Conservation (phyloP, 306 rosid genomes). For the Alnus rubra region DNA sequence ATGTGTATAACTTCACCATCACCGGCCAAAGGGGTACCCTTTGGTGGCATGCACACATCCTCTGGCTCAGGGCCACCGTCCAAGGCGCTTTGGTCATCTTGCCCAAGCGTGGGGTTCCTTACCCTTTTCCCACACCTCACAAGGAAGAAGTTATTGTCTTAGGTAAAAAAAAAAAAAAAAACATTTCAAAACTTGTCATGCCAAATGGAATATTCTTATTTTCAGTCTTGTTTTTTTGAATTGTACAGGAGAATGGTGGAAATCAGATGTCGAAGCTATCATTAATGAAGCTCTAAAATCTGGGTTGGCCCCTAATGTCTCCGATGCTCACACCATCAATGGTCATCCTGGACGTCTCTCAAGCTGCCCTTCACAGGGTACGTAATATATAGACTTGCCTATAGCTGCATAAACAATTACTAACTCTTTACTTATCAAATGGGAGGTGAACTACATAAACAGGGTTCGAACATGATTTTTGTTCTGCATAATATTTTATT, state of each 20-base stretch:
- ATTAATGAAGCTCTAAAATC: slow-evolving; percentile 76
- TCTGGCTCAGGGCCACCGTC: slow-evolving; percentile 85
- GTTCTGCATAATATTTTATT: too few relatives aligned
- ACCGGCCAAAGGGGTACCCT: slow-evolving; percentile 93
- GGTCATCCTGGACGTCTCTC: slow-evolving; percentile 61
- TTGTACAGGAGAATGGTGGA: slow-evolving; percentile 94
- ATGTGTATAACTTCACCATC: slow-evolving; percentile 67
- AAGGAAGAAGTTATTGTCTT: slow-evolving; percentile 59
- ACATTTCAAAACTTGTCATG: not conserved
- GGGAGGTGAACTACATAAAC: too few relatives aligned
- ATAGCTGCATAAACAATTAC: not conserved
- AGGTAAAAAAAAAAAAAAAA: slow-evolving; percentile 28
- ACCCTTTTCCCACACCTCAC: slow-evolving; percentile 79
- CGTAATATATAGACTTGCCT: not conserved
- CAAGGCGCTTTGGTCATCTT: slow-evolving; percentile 80
- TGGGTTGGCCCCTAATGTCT: slow-evolving; percentile 82
- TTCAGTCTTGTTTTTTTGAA: not conserved
- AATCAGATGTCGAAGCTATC: slow-evolving; percentile 77
- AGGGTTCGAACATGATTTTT: too few relatives aligned
- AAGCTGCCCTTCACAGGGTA: slow-evolving; percentile 60
- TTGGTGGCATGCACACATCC: slow-evolving; percentile 89
- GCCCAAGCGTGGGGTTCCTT: slow-evolving; percentile 87
- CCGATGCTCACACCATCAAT: slow-evolving; percentile 84
- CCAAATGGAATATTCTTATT: not conserved
- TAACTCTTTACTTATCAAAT: too few relatives aligned